Base-by-base conservation (phyloP, 225 moss, liverwort and hornwort genomes). In the Takakia lepidozioides region DNA sequence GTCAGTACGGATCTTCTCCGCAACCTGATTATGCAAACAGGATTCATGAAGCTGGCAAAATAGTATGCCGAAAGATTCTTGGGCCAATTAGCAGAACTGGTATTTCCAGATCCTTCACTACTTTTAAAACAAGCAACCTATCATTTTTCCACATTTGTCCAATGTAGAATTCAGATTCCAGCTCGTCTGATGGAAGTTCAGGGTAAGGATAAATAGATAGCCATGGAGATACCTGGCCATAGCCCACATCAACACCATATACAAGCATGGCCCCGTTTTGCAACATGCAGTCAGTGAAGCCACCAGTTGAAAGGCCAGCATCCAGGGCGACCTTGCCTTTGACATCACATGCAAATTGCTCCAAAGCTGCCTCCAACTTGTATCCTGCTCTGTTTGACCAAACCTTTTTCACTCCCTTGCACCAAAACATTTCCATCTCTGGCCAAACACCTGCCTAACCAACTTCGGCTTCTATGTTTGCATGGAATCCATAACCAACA, bases 351-450 rank as follows among this genome's bases (percentile, higher is more conserved):
- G 59, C 48, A 69, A 95, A 95, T 46, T 87, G 72, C 64, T 95
- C 75, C 60, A 95, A 66, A 54, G 95, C 90, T 62, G 84, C 90
- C 75, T 95, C 95, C 43, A 95, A 70, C 67, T 95, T 95, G 63
- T 82, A 88, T 41, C 95, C 90, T 78, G 95, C 90, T 73, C 90
- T 84, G 75, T n/a, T n/a, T n/a, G n/a, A n/a, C n/a, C n/a, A n/a
- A n/a, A n/a, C n/a, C n/a, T n/a, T n/a, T 14, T 36, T 46, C 4
- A 46, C 0, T 21, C 14, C 22, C 45, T 46, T 11, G 22, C 2
- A 21, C 10, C 14, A 24, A 1, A 25, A 20, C 45, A n/a, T 16
- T 7, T 23, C 10, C 4, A 0, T 37, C 8, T 5, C 20, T 4
- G 42, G 16, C 38, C 17, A 26, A 25, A 55, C 18, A 20, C 24